Conservation (phyloP, 495 filamentous ascomycete species). For the Hypoxylon perforatum region DNA sequence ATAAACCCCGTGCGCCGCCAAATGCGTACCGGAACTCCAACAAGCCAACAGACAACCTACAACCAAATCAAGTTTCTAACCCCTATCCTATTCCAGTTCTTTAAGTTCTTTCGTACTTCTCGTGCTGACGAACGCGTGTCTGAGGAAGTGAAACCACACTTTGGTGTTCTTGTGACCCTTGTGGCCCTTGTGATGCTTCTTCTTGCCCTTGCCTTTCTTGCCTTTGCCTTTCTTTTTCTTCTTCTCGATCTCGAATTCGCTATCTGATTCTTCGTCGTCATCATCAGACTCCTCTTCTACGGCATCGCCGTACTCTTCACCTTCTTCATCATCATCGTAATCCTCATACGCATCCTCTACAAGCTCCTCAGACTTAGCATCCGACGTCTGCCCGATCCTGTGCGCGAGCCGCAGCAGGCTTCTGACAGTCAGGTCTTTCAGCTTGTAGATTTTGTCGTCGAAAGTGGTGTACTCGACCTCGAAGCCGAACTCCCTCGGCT, state of each 20-base stretch:
- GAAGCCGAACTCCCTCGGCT: slow-evolving; percentile 74
- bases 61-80: neutral
- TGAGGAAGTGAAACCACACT: slow-evolving; percentile 80
- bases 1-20: no score
- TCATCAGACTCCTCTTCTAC: slow-evolving; percentile 27
- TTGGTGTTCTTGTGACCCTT: slow-evolving; percentile 63
- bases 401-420: slow-evolving; percentile 82
- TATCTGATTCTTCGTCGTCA: slow-evolving; percentile 32
- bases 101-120: slow-evolving; percentile 69
- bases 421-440: slow-evolving; percentile 86
- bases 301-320: slow-evolving; percentile 32
- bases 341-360: slow-evolving; percentile 18
- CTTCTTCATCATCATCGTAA: slow-evolving; percentile 26
- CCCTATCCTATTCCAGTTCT: slow-evolving; percentile 39
- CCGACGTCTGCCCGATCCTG: slow-evolving; percentile 70
- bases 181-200: slow-evolving; percentile 55
- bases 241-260: slow-evolving; percentile 32
- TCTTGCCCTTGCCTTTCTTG: slow-evolving; percentile 49
- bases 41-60: neutral
- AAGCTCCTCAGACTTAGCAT: slow-evolving; percentile 1
- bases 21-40: neutral
- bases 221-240: slow-evolving; percentile 51
- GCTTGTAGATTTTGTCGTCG: slow-evolving; percentile 75
- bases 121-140: slow-evolving; percentile 82
- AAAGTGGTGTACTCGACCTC: slow-evolving; percentile 89